Conservation (phyloP, 192 early-diverging fungal species). For the Spinellus fusiger region DNA sequence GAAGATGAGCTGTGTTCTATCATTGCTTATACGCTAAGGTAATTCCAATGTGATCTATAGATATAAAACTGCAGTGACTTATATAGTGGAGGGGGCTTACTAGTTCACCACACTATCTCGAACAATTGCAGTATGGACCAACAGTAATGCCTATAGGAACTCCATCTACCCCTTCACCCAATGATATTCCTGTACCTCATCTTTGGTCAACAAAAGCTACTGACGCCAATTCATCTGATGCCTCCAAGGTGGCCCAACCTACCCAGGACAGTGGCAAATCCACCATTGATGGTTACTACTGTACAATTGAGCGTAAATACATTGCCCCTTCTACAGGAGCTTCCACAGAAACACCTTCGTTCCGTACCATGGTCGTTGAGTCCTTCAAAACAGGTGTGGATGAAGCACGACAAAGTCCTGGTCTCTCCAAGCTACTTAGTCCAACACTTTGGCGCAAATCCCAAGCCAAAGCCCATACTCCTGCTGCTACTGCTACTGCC, state of each 20-base stretch:
- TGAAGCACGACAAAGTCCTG: neutral
- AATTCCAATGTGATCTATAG: neutral
- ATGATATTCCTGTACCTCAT: too few species aligned
- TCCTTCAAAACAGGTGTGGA: conserved; percentile 4
- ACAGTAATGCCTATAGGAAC: too few species aligned
- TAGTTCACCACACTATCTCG: neutral
- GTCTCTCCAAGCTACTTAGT: too few species aligned
- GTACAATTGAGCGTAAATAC: conserved; percentile 22
- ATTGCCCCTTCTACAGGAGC: conserved; percentile 14
- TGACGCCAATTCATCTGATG: neutral
- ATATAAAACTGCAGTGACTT: neutral
- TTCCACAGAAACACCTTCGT: conserved; percentile 17
- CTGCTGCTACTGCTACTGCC: too few species aligned
- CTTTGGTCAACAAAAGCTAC: too few species aligned
- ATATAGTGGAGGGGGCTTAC: neutral
- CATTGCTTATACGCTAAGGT: conserved; percentile 81
- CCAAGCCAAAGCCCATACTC: too few species aligned
- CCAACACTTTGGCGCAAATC: too few species aligned
- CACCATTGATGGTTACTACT: conserved; percentile 18
- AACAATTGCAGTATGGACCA: too few species aligned
- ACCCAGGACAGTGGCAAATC: neutral
- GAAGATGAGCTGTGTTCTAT: conserved; percentile 89
- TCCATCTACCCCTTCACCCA: too few species aligned
- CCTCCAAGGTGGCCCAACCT: neutral
- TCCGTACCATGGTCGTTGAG: conserved; percentile 24